A percentile compares a stretch with the other conserved stretches of the same genome.
Evolutionary conservation across 2,329 filamentous ascomycete species (phyloP).

Genomic region (Xylaria sp.): DNA sequence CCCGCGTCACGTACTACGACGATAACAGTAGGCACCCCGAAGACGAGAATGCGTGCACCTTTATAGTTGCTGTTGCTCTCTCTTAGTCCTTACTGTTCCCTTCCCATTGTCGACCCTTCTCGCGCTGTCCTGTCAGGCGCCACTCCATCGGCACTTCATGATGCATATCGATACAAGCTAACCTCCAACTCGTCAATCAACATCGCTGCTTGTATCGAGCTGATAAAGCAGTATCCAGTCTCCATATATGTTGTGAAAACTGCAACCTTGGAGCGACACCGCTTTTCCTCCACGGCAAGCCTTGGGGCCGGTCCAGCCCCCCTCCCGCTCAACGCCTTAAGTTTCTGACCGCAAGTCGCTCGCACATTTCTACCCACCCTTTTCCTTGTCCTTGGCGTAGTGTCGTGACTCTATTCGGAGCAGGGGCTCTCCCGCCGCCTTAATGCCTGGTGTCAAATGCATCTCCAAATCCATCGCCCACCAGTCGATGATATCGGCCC

Average conservation of each 20-base stretch:
- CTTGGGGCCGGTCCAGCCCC: constrained; percentile 20
- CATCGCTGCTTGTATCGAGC: constrained; percentile 26
- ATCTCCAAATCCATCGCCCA: constrained; percentile 27
- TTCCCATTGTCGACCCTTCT: neutral
- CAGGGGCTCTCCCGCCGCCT: constrained; percentile 28
- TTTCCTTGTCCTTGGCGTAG: constrained; percentile 22
- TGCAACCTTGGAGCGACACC: constrained; percentile 37
- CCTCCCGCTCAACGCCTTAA: constrained; percentile 22
- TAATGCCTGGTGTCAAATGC: constrained; percentile 18
- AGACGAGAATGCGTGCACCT: constrained; percentile 5
- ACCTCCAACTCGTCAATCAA: constrained; percentile 36
- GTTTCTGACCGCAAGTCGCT: constrained; percentile 34
- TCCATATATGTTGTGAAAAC: constrained; percentile 31
- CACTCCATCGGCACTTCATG: constrained; percentile 19
- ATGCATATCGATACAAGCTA: constrained; percentile 33
- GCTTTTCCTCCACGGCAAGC: constrained; percentile 33
- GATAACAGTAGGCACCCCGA: neutral
- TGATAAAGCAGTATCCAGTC: constrained; percentile 26
- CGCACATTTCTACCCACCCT: constrained; percentile 23
- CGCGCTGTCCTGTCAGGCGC: constrained; percentile 1
- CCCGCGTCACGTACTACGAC: neutral
- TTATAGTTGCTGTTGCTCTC: constrained; percentile 19
- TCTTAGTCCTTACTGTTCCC: constrained; percentile 1
- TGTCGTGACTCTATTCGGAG: constrained; percentile 21
- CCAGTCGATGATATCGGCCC: constrained; percentile 31